A percentile compares a stretch with the other conserved stretches of the same genome.
phyloP scores from a whole-genome alignment of 2,329 filamentous ascomycete genomes.

The Macrophomina pseudophaseolina region DNA sequence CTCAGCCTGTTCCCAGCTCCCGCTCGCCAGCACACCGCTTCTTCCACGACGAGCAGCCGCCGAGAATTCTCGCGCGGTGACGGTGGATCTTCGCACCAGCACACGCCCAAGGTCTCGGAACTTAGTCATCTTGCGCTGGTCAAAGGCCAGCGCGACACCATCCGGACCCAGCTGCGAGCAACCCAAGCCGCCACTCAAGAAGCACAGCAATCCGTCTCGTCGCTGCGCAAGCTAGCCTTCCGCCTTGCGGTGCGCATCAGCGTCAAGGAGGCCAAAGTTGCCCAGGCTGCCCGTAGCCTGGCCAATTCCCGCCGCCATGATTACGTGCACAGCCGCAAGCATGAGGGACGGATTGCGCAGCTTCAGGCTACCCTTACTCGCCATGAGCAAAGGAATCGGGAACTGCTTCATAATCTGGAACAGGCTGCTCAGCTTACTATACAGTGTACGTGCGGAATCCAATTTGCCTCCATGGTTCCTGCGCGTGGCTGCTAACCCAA shows the following conservation, averaged over 20 bases:
- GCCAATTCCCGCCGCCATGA: constrained; percentile 39
- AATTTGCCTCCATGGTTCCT: constrained; percentile 14
- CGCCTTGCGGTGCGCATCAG: constrained; percentile 47
- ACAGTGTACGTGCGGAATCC: constrained; percentile 37
- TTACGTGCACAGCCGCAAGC: constrained; percentile 39
- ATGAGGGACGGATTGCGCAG: constrained; percentile 35
- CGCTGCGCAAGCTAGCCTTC: constrained; percentile 43
- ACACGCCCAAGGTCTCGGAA: constrained; percentile 1
- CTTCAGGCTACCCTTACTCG: constrained; percentile 39
- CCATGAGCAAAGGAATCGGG: constrained; percentile 43
- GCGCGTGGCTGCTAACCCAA: constrained; percentile 14
- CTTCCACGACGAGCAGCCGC: constrained; percentile 17
- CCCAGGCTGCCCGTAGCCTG: constrained; percentile 39
- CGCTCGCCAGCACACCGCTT: constrained; percentile 23
- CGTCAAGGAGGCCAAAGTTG: constrained; percentile 46
- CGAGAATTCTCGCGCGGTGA: constrained; percentile 15
- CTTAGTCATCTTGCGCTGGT: constrained; percentile 39
- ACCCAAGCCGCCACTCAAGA: constrained; percentile 41
- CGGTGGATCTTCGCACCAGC: constrained; percentile 8
- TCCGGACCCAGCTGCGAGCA: constrained; percentile 40
- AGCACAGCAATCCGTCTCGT: constrained; percentile 41
- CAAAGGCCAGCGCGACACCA: constrained; percentile 41
- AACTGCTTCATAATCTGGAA: constrained; percentile 44
- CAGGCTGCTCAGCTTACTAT: constrained; percentile 42
- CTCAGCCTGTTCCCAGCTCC: constrained; percentile 25